These are phyloP conservation scores for Moesziomyces parantarcticus DNA, from an alignment of 1,284 basidiomycete species.

Conservation along the genomic window DNA sequence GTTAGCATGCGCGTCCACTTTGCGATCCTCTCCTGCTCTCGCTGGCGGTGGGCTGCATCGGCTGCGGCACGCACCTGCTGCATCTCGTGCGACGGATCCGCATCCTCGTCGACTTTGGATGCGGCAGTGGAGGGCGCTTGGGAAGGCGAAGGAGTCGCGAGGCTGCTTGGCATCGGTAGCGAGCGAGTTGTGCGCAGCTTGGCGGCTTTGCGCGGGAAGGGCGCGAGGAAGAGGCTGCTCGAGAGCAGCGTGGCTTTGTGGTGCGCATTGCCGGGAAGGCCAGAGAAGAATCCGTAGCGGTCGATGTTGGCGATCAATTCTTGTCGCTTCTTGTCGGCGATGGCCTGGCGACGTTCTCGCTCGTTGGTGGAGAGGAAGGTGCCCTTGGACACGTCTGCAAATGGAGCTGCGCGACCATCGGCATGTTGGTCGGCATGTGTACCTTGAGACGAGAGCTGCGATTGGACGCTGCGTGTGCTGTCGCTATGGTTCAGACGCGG, in stretches of 20 bases:
- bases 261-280: conserved; percentile 13
- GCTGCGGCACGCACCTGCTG: conserved; percentile 27
- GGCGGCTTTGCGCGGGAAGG: conserved; percentile 26
- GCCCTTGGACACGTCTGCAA: conserved; percentile 9
- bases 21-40: conserved; percentile 46
- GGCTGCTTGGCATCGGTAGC: conserved; percentile 4
- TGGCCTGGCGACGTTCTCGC: conserved; percentile 28
- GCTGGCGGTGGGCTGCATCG: conserved; percentile 23
- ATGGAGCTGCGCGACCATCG: neutral
- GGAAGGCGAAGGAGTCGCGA: neutral
- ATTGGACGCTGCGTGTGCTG: conserved; percentile 7
- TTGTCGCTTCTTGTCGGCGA: conserved; percentile 38
- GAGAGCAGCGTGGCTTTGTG: conserved; percentile 28
- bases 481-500: conserved; percentile 6
- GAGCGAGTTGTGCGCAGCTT: conserved; percentile 4
- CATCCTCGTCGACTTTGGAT: neutral
- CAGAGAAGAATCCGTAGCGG: conserved; percentile 53
- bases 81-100: conserved; percentile 4
- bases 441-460: neutral
- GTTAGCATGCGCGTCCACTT: conserved; percentile 59
- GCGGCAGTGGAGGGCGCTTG: neutral
- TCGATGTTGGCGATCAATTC: conserved; percentile 51
- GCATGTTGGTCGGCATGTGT: neutral
- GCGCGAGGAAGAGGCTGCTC: conserved; percentile 18
- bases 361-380: conserved; percentile 40